Base-by-base conservation (phyloP, 441 rosid genomes). In the Erodium trifolium region DNA sequence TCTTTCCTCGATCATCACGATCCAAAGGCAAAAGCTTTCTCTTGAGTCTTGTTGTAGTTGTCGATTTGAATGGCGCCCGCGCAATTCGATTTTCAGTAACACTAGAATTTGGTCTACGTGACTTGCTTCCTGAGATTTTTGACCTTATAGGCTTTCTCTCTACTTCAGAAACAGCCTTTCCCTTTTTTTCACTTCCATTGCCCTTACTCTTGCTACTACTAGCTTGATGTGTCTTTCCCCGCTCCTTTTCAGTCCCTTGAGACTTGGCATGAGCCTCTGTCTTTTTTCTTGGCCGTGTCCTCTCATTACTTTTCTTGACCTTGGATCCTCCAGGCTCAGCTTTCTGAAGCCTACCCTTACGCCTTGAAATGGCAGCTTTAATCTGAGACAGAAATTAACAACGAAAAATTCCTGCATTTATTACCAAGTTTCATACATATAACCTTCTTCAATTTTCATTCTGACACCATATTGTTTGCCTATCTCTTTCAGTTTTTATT, bases 341-440 rank as follows among this genome's bases (percentile, higher is more conserved):
- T 49, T 63, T 75, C 31, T 9, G 66, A 29, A 18, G 55, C 59
- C 51, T 2, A 29, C 47, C 41, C 63, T 41, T 41, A 5, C 75
- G 75, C 72, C 68, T 68, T 43, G 75, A 71, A 65, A 76, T 71
- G 31, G 45, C 23, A 14, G 75, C 78, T 57, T 71, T 71, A 68
- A 76, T 69, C 78, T 75, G 69, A 27, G 23, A 71, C 62, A 67
- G 59, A 75, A 35, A 14, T 27, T 53, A 66, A 59, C 31, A 1
- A 37, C 43, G 37, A 71, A 70, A 68, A 71, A 68, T 71, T 69
- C 69, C 55, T 71, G 41, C 70, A 53, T 57, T 65, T 71, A 34
- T 4, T 13, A 68, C 72, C 17, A 27, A 76, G 69, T 18, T 67
- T 34, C 37, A 70, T 23, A 31, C 59, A 65, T 63, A 64, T 29